Percentiles rank a stretch among this genome's conserved stretches.
phyloP scores from a whole-genome alignment of 2,329 filamentous ascomycete genomes.

The Aspergillus sp. region DNA sequence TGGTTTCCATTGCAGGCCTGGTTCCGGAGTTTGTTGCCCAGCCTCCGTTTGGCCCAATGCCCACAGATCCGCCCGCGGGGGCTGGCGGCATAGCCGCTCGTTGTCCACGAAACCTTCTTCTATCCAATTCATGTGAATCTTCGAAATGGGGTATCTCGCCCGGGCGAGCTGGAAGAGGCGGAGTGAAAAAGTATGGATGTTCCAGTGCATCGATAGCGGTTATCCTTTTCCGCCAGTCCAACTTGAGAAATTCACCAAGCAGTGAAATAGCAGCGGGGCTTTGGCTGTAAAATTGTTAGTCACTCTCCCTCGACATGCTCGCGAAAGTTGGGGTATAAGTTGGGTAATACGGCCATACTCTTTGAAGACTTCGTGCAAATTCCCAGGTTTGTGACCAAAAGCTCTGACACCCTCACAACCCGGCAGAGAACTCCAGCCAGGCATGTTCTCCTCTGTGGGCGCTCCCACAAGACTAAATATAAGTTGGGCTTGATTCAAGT shows the following conservation, averaged over 20 bases:
- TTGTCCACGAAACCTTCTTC: slow-evolving; percentile 83
- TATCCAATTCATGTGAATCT: slow-evolving; percentile 94
- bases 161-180: slow-evolving; percentile 75
- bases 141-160: slow-evolving; percentile 89
- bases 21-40: slow-evolving; percentile 43
- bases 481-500: slow-evolving; percentile 83
- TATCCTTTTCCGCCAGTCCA: slow-evolving; percentile 85
- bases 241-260: slow-evolving; percentile 75
- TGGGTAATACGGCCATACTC: slow-evolving; percentile 51
- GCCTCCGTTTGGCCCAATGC: slow-evolving; percentile 63
- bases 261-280: slow-evolving; percentile 74
- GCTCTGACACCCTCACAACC: slow-evolving; percentile 72
- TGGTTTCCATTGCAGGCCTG: slow-evolving; percentile 30
- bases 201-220: slow-evolving; percentile 93
- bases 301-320: not conserved
- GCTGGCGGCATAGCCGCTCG: slow-evolving; percentile 83
- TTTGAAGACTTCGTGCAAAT: slow-evolving; percentile 71
- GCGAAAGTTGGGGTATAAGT: not conserved
- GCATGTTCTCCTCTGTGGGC: slow-evolving; percentile 88
- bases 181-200: slow-evolving; percentile 83
- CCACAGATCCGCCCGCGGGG: slow-evolving; percentile 86
- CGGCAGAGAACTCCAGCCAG: slow-evolving; percentile 79
- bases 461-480: slow-evolving; percentile 93
- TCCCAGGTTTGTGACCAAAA: slow-evolving; percentile 62
- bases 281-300: slow-evolving; percentile 46